Conservation (phyloP, 1,284 basidiomycete genomes). For the Schizophyllum commune region DNA sequence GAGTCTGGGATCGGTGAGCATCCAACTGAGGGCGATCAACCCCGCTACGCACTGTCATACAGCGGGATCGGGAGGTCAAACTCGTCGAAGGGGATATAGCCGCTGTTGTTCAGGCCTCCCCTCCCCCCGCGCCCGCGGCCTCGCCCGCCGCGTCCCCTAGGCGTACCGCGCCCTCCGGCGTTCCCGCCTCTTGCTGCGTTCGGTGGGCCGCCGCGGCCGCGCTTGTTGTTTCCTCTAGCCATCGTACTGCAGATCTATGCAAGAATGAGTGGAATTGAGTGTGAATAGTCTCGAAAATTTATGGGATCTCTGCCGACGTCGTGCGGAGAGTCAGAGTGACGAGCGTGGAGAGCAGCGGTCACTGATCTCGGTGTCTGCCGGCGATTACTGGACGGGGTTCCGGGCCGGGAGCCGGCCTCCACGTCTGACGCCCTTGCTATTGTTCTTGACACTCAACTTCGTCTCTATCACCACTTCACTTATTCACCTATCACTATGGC, state of each 20-base stretch:
- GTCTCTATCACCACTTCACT: background rate
- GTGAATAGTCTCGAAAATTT: no score
- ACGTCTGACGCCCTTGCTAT: no score
- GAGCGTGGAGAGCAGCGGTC: no score
- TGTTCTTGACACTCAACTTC: background rate
- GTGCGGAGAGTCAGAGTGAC: no score
- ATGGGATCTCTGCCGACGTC: no score
- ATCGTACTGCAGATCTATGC: background rate
- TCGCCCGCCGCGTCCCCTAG: background rate
- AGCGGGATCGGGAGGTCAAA: background rate
- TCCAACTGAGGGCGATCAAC: background rate
- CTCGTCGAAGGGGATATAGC: background rate
- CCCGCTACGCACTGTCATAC: background rate
- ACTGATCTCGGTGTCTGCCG: no score
- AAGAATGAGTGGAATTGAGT: no score
- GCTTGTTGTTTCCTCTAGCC: background rate
- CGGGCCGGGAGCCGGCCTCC: no score
- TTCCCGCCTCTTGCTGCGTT: background rate
- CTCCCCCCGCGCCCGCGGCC: no score
- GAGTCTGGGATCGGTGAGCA: background rate
- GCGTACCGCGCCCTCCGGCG: no score
- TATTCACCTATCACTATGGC: background rate
- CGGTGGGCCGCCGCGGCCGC: background rate
- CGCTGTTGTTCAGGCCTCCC: background rate
- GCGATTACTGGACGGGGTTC: no score